Conservation (phyloP, 441 rosid species). For the Aleurites moluccanus region DNA sequence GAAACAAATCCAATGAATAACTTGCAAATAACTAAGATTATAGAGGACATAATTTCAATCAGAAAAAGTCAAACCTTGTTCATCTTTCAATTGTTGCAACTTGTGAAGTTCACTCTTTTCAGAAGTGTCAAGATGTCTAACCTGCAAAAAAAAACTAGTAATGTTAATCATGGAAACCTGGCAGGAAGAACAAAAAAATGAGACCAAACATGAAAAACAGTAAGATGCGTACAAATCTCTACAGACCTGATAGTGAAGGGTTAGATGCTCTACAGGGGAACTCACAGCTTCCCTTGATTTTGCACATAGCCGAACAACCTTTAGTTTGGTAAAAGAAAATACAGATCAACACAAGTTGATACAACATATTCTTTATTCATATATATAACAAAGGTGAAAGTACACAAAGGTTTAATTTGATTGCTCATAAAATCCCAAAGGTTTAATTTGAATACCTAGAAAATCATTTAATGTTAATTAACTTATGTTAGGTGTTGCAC, state of each 20-base stretch:
- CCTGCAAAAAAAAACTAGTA: slow-evolving; percentile 50
- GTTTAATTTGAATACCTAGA: too few relatives aligned
- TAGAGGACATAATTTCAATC: neutral
- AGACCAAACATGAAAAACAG: neutral
- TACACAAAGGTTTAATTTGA: neutral
- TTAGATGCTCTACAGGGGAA: slow-evolving; percentile 98
- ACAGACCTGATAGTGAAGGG: slow-evolving; percentile 98
- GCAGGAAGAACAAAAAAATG: neutral
- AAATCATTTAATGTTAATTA: neutral
- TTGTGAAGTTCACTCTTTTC: slow-evolving; percentile 99
- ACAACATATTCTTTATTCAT: neutral
- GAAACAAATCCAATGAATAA: neutral
- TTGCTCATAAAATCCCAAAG: too few relatives aligned
- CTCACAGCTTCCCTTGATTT: slow-evolving; percentile 99
- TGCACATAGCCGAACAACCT: slow-evolving; percentile 99
- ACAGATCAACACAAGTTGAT: slow-evolving; percentile 7
- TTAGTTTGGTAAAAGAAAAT: slow-evolving; percentile 17
- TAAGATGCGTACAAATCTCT: slow-evolving; percentile 9
- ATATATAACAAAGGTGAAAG: neutral
- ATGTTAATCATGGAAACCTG: slow-evolving; percentile 21
- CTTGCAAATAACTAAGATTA: neutral
- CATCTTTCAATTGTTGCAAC: slow-evolving; percentile 97
- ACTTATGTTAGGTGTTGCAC: neutral
- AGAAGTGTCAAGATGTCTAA: slow-evolving; percentile 96
- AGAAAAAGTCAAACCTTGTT: slow-evolving; percentile 65